Conservation (phyloP, 2,329 filamentous ascomycete species). For the Trichophyton benhamiae region DNA sequence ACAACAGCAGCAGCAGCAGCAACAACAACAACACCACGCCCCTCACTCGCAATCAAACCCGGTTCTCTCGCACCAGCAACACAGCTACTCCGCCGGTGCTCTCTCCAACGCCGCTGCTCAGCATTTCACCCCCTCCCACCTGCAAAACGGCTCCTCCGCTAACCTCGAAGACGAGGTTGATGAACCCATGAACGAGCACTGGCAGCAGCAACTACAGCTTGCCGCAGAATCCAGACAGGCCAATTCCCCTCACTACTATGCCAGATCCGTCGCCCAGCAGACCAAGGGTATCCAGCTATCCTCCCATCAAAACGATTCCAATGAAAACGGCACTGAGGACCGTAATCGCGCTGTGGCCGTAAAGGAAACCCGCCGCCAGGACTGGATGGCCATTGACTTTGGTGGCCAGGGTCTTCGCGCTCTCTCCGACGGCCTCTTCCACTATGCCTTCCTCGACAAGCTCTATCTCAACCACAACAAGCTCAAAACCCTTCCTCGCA, state of each 20-base stretch:
- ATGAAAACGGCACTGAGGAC: constrained; percentile 40
- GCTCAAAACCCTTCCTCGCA: constrained; percentile 62
- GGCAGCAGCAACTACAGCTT: constrained; percentile 74
- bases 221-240: constrained; percentile 61
- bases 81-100: constrained; percentile 35
- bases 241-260: constrained; percentile 60
- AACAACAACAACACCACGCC: constrained; percentile 31
- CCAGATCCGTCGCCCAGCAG: constrained; percentile 36
- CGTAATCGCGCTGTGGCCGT: constrained; percentile 54
- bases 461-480: constrained; percentile 92
- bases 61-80: constrained; percentile 35
- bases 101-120: constrained; percentile 36
- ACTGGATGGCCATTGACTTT: constrained; percentile 88
- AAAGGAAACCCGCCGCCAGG: constrained; percentile 49
- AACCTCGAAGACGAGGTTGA: constrained; percentile 44
- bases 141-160: constrained; percentile 48
- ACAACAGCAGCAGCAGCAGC: constrained; percentile 25
- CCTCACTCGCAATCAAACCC: constrained; percentile 32
- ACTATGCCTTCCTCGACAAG: constrained; percentile 79
- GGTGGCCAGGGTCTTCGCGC: constrained; percentile 89
- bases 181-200: constrained; percentile 57
- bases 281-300: constrained; percentile 34
- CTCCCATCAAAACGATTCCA: constrained; percentile 39
- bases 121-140: constrained; percentile 46
- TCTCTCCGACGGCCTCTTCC: constrained; percentile 66